phyloP scores from a whole-genome alignment of 2,329 filamentous ascomycete genomes.

The Diaporthe humulicola region DNA sequence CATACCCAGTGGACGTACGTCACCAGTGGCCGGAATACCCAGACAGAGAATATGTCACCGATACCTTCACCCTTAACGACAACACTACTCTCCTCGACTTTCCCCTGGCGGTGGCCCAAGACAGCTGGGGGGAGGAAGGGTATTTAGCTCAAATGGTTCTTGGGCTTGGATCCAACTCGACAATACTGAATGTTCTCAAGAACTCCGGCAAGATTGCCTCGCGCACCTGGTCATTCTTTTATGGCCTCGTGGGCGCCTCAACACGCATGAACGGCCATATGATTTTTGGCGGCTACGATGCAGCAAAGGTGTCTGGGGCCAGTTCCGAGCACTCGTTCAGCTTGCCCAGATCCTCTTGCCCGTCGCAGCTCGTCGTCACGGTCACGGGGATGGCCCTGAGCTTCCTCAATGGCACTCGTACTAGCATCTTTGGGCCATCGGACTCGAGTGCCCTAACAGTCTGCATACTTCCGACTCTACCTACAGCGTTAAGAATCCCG shows the following conservation, averaged over 20 bases:
- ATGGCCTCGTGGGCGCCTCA: constrained; percentile 42
- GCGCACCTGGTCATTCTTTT: constrained; percentile 50
- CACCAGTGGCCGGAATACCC: background rate
- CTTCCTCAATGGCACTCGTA: background rate
- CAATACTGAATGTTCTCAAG: constrained; percentile 46
- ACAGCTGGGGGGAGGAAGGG: constrained; percentile 44
- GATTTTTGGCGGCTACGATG: background rate
- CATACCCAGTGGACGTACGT: background rate
- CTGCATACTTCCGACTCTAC: background rate
- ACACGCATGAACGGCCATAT: background rate
- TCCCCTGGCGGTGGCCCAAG: constrained; percentile 42
- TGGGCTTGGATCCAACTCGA: constrained; percentile 49
- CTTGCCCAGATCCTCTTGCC: background rate
- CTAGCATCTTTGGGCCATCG: background rate
- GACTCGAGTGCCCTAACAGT: background rate
- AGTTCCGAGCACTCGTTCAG: background rate
- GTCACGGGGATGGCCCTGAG: background rate
- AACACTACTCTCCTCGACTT: constrained; percentile 41
- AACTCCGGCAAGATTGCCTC: constrained; percentile 45
- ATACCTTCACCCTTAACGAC: constrained; percentile 35
- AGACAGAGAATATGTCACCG: background rate
- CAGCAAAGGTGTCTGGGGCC: background rate
- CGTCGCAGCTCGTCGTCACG: background rate
- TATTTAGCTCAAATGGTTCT: constrained; percentile 43
- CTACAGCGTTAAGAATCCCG: background rate